Evolutionary conservation across 2,329 filamentous ascomycete species (phyloP).

Genomic region (Xylariaceae sp.): DNA sequence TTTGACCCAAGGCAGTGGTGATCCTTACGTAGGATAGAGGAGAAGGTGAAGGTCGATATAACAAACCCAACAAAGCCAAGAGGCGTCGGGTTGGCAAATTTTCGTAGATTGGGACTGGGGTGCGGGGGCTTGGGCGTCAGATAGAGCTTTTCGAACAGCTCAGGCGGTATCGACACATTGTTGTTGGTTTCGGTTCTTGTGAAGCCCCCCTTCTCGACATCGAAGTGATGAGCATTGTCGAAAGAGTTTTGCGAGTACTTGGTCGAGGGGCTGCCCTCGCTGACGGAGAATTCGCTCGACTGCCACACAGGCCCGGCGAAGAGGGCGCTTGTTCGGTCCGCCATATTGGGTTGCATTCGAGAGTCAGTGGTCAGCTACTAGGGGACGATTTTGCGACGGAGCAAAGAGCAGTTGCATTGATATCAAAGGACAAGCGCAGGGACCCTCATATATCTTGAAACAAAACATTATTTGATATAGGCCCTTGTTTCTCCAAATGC

Average conservation of each 20-base stretch:
- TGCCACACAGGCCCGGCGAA: no score
- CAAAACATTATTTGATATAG: not conserved
- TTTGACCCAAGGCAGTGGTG: not conserved
- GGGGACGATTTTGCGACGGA: not conserved
- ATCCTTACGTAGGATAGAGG: not conserved
- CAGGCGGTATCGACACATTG: not conserved
- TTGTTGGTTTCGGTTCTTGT: not conserved
- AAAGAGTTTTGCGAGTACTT: not conserved
- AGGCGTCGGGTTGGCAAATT: not conserved
- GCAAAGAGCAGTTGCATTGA: not conserved
- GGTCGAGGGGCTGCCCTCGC: not conserved
- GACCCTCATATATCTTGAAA: not conserved
- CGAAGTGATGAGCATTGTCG: not conserved
- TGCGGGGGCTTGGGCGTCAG: not conserved
- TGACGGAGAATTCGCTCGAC: not conserved
- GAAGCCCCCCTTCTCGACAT: not conserved
- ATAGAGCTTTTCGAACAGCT: slow-evolving; percentile 2
- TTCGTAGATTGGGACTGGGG: not conserved
- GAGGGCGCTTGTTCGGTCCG: not conserved
- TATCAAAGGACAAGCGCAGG: not conserved
- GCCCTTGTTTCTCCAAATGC: not conserved
- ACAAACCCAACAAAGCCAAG: slow-evolving; percentile 1
- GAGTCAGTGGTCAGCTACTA: not conserved
- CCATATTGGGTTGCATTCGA: not conserved
- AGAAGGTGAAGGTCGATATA: not conserved